Base-by-base conservation (phyloP, 176 grass and related monocot genomes). In the Phragmites australis region DNA sequence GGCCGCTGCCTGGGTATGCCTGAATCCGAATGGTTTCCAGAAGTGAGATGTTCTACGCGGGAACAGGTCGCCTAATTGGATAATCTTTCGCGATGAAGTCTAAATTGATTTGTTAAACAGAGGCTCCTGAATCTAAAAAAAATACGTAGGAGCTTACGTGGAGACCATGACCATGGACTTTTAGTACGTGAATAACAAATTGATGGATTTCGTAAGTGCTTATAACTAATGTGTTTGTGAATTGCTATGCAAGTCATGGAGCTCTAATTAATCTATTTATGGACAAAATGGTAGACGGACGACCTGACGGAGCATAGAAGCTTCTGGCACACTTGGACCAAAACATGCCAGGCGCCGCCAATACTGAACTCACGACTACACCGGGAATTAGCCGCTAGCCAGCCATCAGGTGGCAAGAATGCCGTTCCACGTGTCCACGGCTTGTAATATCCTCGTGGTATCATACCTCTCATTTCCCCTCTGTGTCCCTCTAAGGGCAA, bases 111-210 rank as follows among this genome's bases (percentile, higher is more conserved):
- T 9, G 47, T 84, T 79, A 63, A 54, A 64, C 2, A 32, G 1
- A 26, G 68, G 59, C 2, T 23, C 51, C 65, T 67, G 76, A 26
- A 65, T 26, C 47, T 7, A n/a, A 37, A 37, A 37, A 45, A 32
- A 58, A 9, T 57, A 46, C 65, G 78, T 57, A 52, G 34, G 77
- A 54, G 77, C 77, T 68, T 80, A 80, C 77, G 62, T 80, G 14
- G 76, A 22, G 12, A 4, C 34, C 9, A 50, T 8, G 44, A 27
- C 48, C 17, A 37, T 8, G 19, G 31, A 11, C 23, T 26, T 40
- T n/a, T 41, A 54, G 12, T 23, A 1, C 0, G 21, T 57, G n/a
- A 10, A 0, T 40, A 74, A 41, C 42, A 74, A 16, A 16, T 17
- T 1, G 11, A 39, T 12, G 13, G 31, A 19, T 79, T 19, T 54